Evolutionary conservation across 768 basidiomycete genomes (phyloP), one percentile per base, ranked within the genome.

Genomic region (Naematelia aurantialba): DNA sequence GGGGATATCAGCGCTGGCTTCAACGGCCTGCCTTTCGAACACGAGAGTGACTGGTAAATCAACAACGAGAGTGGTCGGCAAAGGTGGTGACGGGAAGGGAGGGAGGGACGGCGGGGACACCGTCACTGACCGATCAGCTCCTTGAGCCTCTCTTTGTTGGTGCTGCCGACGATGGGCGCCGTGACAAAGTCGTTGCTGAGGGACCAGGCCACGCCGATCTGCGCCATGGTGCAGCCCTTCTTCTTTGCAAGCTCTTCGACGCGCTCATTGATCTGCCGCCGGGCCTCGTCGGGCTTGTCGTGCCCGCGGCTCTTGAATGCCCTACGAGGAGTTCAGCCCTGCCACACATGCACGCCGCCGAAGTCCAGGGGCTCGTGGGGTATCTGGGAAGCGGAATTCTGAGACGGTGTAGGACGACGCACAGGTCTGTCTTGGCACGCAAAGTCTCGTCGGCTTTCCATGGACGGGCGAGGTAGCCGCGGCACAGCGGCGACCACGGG

Each of bases 401-500:
- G n/a, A n/a, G n/a, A n/a, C n/a, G n/a, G 12, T 44, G 29, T 21
- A n/a, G 27, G 49, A 51, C 14, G 27, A 52, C 52, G 3, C 52
- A 52, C 52, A 34, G 17, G 52, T 52, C 52, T 17, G 5, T 29
- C 34, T 52, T 30, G 14, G 24, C 52, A 4, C 52, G 52, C 2
- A 31, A 5, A 31, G 52, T 52, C 19, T 24, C 25, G 11, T 14
- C 5, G 34, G 26, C 21, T 17, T 30, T 52, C 52, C 52, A 52
- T 31, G 52, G 52, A 29, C 52, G 52, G 34, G 52, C 34, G 3
- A 52, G 52, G 34, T 29, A 52, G 8, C 69, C 72, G 21, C 65
- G 21, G n/a, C 54, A 49, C 2, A 85, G 78, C 1, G 83, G 82
- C 0, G 79, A 74, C 80, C 81, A 84, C 3, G 85, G 85, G 67